Percentiles rank a stretch among this genome's conserved stretches.
Evolutionary conservation across 1,284 basidiomycete genomes (phyloP).

Genomic region (Austroboletus novae-zelandiae): DNA sequence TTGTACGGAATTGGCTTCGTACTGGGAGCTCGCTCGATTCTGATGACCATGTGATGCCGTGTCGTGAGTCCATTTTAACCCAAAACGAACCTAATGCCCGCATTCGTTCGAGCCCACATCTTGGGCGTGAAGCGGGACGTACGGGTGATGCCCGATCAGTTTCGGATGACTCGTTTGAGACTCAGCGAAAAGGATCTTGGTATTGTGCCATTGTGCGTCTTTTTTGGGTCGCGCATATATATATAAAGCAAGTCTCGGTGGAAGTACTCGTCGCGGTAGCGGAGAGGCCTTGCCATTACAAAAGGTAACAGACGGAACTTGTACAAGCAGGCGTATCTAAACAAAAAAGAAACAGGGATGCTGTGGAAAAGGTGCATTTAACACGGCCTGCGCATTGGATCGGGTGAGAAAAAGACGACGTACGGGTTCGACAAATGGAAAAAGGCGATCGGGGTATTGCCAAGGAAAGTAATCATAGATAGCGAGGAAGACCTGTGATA

Average conservation of each 20-base stretch:
- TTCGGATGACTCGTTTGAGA: too few relatives aligned
- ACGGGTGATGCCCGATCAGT: too few relatives aligned
- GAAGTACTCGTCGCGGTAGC: neutral
- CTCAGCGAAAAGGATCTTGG: too few relatives aligned
- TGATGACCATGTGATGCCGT: neutral
- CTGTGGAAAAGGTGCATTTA: slow-evolving; percentile 1
- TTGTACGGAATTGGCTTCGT: neutral
- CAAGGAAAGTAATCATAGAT: slow-evolving; percentile 21
- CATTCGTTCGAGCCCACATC: neutral
- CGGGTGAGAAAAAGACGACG: slow-evolving; percentile 20
- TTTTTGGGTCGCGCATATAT: too few relatives aligned
- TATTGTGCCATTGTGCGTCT: too few relatives aligned
- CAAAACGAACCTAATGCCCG: neutral
- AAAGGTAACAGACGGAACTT: neutral
- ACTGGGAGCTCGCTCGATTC: neutral
- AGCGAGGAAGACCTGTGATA: slow-evolving; percentile 4
- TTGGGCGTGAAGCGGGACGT: neutral
- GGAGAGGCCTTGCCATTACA: neutral
- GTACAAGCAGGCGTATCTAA: neutral
- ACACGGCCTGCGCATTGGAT: slow-evolving; percentile 21
- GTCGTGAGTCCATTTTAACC: neutral
- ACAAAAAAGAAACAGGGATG: neutral
- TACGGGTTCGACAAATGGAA: slow-evolving; percentile 9
- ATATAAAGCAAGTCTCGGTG: neutral
- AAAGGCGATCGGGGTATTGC: slow-evolving; percentile 19